Percentiles rank a stretch among this genome's conserved stretches.
Conservation (phyloP, 75 land plant genomes). For the Sequoiadendron giganteum region DNA sequence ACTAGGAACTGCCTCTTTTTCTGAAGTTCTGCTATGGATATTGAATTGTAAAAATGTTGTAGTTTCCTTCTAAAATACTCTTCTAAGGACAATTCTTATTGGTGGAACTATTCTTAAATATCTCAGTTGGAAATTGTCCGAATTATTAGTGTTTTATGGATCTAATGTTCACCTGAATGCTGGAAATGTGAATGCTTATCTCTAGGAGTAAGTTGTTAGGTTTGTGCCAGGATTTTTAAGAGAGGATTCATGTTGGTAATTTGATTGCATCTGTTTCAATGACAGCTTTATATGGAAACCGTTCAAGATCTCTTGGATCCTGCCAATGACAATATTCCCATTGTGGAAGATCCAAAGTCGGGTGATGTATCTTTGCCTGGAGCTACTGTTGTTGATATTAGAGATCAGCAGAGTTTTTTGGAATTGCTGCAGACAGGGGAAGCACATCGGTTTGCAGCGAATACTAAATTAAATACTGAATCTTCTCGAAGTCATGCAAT, state of each 20-base stretch:
- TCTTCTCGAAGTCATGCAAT: constrained; percentile 99
- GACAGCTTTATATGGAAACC: constrained; percentile 97
- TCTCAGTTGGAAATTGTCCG: background rate
- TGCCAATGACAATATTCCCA: constrained; percentile 88
- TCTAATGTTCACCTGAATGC: background rate
- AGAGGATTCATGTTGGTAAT: background rate
- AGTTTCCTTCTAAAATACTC: background rate
- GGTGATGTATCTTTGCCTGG: constrained; percentile 97
- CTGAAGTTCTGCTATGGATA: background rate
- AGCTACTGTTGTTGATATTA: constrained; percentile 83
- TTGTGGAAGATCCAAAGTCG: constrained; percentile 93
- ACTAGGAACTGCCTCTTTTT: background rate
- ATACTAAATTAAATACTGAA: constrained; percentile 98
- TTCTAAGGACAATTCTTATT: background rate
- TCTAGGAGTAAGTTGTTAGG: background rate
- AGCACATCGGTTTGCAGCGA: constrained; percentile 95
- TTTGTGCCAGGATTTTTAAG: background rate
- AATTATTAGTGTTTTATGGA: background rate
- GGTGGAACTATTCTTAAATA: background rate
- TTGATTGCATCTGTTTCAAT: constrained; percentile 2
- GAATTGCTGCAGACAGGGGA: constrained; percentile 84
- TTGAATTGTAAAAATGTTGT: background rate
- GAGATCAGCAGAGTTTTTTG: constrained; percentile 79
- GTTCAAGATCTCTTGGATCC: constrained; percentile 95
- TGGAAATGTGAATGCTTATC: background rate